Evolutionary conservation across 2,329 filamentous ascomycete genomes (phyloP).

Genomic region (Paecilomyces variotii): DNA sequence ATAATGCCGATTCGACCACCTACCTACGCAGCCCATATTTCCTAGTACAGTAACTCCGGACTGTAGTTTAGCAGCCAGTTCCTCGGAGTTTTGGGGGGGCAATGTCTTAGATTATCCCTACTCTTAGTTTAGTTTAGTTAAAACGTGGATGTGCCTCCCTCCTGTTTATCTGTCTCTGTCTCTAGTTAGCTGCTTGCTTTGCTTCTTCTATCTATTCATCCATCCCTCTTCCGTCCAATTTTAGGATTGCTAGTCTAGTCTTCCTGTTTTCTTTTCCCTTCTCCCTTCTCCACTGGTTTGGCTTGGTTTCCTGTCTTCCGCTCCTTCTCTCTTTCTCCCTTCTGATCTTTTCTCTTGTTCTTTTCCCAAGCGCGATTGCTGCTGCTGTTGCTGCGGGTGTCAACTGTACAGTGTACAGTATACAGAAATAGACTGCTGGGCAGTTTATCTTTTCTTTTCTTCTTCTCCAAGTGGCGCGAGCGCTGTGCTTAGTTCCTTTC

Average conservation of each 20-base stretch:
- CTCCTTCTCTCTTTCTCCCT: not conserved
- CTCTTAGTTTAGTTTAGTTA: not conserved
- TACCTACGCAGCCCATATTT: not conserved
- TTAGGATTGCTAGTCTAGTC: not conserved
- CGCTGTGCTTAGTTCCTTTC: not conserved
- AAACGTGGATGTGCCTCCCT: not conserved
- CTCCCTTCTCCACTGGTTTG: conserved; percentile 2
- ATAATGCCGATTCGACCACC: no score
- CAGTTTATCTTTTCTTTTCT: not conserved
- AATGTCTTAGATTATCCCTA: not conserved
- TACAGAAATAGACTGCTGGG: not conserved
- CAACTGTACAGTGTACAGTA: not conserved
- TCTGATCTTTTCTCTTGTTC: not conserved
- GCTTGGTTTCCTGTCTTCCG: not conserved
- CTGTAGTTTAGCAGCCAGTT: not conserved
- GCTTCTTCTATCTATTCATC: not conserved
- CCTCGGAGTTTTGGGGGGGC: not conserved
- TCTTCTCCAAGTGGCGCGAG: not conserved
- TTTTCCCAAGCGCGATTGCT: not conserved
- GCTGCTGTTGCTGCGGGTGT: not conserved
- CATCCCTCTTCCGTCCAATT: not conserved
- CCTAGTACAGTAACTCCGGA: not conserved
- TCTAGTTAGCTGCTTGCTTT: no score
- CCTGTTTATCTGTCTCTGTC: not conserved
- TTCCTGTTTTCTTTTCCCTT: not conserved